Evolutionary conservation across 306 rosid species (phyloP), one percentile per base, ranked within the genome.

Genomic region (Arachis hypogaea): DNA sequence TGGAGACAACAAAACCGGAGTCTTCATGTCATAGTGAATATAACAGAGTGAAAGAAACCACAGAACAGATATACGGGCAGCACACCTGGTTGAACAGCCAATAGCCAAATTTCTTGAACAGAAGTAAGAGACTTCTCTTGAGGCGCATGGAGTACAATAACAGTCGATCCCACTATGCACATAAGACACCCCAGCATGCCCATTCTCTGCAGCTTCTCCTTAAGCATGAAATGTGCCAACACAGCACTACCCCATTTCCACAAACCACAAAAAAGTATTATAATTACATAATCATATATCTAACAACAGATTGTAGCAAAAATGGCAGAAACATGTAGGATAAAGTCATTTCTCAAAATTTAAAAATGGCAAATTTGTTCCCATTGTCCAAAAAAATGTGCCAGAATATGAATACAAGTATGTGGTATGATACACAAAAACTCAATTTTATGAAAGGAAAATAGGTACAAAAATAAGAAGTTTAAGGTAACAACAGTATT

Each of bases 181-280:
- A 92, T 62, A 83, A 92, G 82, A 82, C 97, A 92, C 63, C 97
- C 97, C 56, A 92, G 79, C 77, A 92, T 82, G 75, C 96, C 97
- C 93, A 89, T 86, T 83, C 82, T 92, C 87, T 79, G 90, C 75
- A 92, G 89, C 80, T 82, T 88, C 85, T 92, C 97, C 69, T 83
- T 87, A 78, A 92, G 82, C 82, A 92, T 61, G 81, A 89, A 86
- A 88, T 92, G 96, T 7, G 97, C 97, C 77, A 92, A 80, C 10
- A 92, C 90, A 77, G 96, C 93, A 83, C 97, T 92, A 72, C 0
- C 58, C 66, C 84, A 76, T 67, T 52, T 42, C 63, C 71, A 82
- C 41, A 71, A 47, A 7, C 55, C 74, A 9, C 29, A 83, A 63
- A 82, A 55, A 42, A 11, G 50, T 46, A 46, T n/a, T 56, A 49